Percentiles rank a stretch among this genome's conserved stretches.
These are phyloP conservation scores for Globisporangium perplexum DNA, from an alignment of 352 stramenopile species.

Conservation along the genomic window DNA sequence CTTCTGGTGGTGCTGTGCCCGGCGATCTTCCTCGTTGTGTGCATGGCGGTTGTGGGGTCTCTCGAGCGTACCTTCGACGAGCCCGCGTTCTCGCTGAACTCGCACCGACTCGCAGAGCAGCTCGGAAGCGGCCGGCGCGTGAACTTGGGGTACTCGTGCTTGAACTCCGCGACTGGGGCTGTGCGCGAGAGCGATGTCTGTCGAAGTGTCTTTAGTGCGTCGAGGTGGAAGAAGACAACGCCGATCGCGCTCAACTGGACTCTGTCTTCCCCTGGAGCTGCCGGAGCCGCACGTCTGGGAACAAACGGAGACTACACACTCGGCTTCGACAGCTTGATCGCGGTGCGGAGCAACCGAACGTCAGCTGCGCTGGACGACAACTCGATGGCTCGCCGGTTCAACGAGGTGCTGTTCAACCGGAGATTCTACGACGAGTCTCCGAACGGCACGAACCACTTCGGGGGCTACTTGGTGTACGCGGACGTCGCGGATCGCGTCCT, in stretches of 20 bases:
- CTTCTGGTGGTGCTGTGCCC: constrained; percentile 14
- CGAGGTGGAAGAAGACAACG: neutral
- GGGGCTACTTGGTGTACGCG: constrained; percentile 26
- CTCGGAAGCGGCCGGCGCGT: neutral
- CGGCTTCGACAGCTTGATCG: constrained; percentile 21
- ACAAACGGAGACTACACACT: constrained; percentile 13
- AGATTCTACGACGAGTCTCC: constrained; percentile 16
- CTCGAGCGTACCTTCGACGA: constrained; percentile 11
- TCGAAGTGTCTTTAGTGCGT: neutral
- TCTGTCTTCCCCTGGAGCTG: neutral
- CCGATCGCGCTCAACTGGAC: neutral
- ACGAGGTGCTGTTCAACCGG: constrained; percentile 28
- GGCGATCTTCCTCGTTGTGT: constrained; percentile 18
- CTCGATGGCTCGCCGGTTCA: constrained; percentile 15
- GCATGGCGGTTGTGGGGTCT: constrained; percentile 20
- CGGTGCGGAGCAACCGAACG: constrained; percentile 20
- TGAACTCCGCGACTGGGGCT: neutral
- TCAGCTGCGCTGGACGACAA: neutral
- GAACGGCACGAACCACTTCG: constrained; percentile 23
- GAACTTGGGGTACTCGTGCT: constrained; percentile 9
- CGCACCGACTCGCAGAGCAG: neutral
- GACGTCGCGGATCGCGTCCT: constrained; percentile 23
- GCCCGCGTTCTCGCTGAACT: constrained; percentile 1
- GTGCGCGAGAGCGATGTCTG: neutral
- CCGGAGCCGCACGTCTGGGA: no score